Evolutionary conservation across 805 yeast genomes (phyloP).

Genomic region (Candida odintsovae): DNA sequence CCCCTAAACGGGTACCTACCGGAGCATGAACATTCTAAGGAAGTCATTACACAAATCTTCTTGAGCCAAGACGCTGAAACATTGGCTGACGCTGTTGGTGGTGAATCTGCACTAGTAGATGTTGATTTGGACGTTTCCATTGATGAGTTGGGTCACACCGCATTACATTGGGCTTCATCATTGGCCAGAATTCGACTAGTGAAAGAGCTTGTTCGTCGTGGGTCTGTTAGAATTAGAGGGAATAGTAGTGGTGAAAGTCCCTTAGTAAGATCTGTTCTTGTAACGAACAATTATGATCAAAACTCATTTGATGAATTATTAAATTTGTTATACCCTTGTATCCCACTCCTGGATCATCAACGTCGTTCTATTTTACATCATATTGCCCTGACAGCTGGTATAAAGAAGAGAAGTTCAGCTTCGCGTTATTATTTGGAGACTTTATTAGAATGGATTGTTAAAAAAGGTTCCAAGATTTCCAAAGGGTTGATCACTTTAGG

Average conservation of each 20-base stretch:
- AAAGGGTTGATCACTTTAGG: slow-evolving; percentile 44
- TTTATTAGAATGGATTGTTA: slow-evolving; percentile 72
- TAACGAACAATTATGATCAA: slow-evolving; percentile 75
- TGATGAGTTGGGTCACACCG: slow-evolving; percentile 90
- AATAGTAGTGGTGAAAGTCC: slow-evolving; percentile 88
- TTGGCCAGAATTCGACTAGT: slow-evolving; percentile 74
- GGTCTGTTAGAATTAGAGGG: slow-evolving; percentile 66
- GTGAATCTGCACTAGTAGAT: slow-evolving; percentile 21
- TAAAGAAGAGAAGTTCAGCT: slow-evolving; percentile 67
- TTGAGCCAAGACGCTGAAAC: slow-evolving; percentile 33
- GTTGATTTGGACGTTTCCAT: slow-evolving; percentile 77
- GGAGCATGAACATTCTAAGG: slow-evolving; percentile 35
- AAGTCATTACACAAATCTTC: slow-evolving; percentile 45
- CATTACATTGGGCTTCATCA: slow-evolving; percentile 94
- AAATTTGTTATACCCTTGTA: slow-evolving; percentile 69
- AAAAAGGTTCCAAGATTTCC: slow-evolving; percentile 40
- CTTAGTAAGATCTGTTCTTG: slow-evolving; percentile 75
- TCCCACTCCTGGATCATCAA: slow-evolving; percentile 57
- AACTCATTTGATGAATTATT: slow-evolving; percentile 68
- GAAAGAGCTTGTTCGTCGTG: slow-evolving; percentile 56
- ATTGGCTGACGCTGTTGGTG: slow-evolving; percentile 26
- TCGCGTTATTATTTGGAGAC: slow-evolving; percentile 69
- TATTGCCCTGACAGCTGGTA: slow-evolving; percentile 74
- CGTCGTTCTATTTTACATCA: slow-evolving; percentile 84
- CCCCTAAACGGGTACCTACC: slow-evolving; percentile 32